Conservation (phyloP, 371 early-diverging fungal species). For the Mucor piriformis region DNA sequence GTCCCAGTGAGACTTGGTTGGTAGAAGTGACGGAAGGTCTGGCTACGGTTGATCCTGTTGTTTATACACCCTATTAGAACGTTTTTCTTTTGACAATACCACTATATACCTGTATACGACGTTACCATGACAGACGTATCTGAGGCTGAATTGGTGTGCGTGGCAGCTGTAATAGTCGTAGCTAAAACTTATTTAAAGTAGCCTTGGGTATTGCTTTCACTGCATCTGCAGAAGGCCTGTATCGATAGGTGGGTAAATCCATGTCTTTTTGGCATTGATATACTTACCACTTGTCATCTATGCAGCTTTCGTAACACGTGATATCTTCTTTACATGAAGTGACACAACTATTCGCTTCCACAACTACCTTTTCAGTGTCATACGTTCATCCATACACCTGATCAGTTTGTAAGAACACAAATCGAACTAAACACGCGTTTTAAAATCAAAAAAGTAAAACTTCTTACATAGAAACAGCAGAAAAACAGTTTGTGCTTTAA, state of each 20-base stretch:
- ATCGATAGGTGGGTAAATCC: neutral
- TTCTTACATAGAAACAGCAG: too few relatives aligned
- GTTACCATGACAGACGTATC: neutral
- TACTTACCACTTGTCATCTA: conserved; percentile 21
- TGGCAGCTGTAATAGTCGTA: neutral
- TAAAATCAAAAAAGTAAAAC: too few relatives aligned
- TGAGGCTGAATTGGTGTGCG: neutral
- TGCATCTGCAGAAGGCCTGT: neutral
- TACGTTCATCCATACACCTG: too few relatives aligned
- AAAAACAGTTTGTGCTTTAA: too few relatives aligned
- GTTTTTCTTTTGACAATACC: too few relatives aligned
- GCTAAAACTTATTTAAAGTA: neutral
- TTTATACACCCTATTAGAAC: too few relatives aligned
- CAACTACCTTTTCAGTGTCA: neutral
- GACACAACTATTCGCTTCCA: conserved; percentile 20
- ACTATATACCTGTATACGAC: too few relatives aligned
- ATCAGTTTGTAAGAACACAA: too few relatives aligned
- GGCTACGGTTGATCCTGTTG: too few relatives aligned
- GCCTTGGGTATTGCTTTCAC: neutral
- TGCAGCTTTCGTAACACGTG: conserved; percentile 15
- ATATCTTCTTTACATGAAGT: conserved; percentile 13
- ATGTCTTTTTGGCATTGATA: neutral
- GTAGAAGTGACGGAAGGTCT: neutral
- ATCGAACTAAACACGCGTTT: too few relatives aligned
- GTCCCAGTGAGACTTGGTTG: neutral